Percentiles rank a stretch among this genome's conserved stretches.
Conservation (phyloP, 1,139 yeast genomes). For the Sugiyamaella pinicola region DNA sequence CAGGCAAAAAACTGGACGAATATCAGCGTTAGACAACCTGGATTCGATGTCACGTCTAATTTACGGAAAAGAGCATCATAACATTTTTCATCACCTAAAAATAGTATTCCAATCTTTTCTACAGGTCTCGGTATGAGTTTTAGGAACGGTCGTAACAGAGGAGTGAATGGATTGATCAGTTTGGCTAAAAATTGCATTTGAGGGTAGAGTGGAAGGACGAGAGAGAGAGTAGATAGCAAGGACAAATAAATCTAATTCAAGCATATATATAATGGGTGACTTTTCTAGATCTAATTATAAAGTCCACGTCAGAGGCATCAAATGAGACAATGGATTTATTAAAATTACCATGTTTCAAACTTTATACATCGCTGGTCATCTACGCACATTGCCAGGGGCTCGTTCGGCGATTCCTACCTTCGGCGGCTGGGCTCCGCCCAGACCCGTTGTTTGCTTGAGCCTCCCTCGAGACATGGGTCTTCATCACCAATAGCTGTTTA, state of each 20-base stretch:
- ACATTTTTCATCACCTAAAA: conserved; percentile 31
- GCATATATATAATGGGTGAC: not conserved
- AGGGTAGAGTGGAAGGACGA: not conserved
- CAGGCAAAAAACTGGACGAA: conserved; percentile 42
- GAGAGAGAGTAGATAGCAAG: not conserved
- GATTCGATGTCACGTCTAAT: conserved; percentile 36
- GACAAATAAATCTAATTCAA: not conserved
- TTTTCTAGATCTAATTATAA: not conserved
- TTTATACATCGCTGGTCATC: not conserved
- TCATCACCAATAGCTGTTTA: too few species aligned
- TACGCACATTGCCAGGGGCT: not conserved
- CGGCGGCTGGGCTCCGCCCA: too few species aligned
- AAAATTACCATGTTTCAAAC: not conserved
- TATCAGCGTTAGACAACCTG: conserved; percentile 38
- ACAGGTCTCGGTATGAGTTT: conserved; percentile 34
- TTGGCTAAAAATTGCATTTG: conserved; percentile 33
- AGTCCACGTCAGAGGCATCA: not conserved
- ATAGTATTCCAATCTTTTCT: conserved; percentile 26
- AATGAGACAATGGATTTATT: not conserved
- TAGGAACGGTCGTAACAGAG: conserved; percentile 31
- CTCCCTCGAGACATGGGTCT: too few species aligned
- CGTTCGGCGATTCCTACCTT: too few species aligned
- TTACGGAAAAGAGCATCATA: conserved; percentile 31
- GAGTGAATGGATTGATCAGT: conserved; percentile 31
- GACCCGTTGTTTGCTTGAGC: too few species aligned